Percentiles rank a stretch among this genome's conserved stretches.
These are phyloP conservation scores for Begonia masoniana DNA, from an alignment of 306 rosid genomes.

Conservation along the genomic window DNA sequence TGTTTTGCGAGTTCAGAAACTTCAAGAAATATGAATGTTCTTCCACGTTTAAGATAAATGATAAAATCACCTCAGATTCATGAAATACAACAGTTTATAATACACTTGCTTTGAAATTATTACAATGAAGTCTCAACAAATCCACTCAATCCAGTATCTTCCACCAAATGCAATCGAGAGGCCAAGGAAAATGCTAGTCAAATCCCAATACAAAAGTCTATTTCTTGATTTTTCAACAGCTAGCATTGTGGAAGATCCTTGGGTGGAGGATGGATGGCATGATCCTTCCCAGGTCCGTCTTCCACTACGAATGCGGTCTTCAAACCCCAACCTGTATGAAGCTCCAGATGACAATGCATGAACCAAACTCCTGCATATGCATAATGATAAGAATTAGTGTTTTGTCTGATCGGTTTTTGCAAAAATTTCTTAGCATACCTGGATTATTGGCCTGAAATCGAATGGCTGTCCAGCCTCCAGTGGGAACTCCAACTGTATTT, in stretches of 20 bases:
- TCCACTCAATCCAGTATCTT: no score
- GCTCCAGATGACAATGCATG: slow-evolving; percentile 60
- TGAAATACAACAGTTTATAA: neutral
- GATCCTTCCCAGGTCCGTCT: slow-evolving; percentile 41
- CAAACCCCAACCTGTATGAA: slow-evolving; percentile 67
- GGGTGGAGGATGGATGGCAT: slow-evolving; percentile 49
- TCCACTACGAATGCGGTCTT: slow-evolving; percentile 54
- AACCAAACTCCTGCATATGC: slow-evolving; percentile 52
- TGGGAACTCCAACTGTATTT: slow-evolving; percentile 20
- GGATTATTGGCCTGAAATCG: slow-evolving; percentile 24
- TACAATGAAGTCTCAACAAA: neutral
- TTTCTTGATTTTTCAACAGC: neutral
- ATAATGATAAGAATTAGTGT: neutral
- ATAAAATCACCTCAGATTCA: neutral
- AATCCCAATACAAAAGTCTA: neutral
- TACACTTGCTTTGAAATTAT: neutral
- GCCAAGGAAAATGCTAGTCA: neutral
- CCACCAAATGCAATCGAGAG: no score
- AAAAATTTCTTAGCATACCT: slow-evolving; percentile 4
- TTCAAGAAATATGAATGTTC: no score
- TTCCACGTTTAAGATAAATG: no score
- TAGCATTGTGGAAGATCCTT: slow-evolving; percentile 59
- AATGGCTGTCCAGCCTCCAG: slow-evolving; percentile 21
- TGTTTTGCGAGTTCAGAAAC: neutral
- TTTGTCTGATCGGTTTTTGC: no score